A percentile compares a stretch with the other conserved stretches of the same genome.
phyloP scores from a whole-genome alignment of 306 rosid genomes.

The Luffa acutangula region DNA sequence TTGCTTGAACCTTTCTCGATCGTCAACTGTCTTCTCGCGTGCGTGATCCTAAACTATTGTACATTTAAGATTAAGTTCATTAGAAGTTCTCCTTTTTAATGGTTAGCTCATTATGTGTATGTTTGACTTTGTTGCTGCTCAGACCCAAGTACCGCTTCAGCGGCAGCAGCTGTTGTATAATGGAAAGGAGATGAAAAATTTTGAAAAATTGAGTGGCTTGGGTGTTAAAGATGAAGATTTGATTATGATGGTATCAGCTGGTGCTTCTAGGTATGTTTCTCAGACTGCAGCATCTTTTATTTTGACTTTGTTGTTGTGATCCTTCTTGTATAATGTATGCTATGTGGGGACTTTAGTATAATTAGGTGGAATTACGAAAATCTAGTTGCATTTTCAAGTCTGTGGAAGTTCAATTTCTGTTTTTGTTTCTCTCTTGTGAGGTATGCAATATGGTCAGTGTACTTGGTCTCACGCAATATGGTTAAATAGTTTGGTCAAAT shows the following conservation, averaged over 20 bases:
- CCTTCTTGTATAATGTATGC: too few species aligned
- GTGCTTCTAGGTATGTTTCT: conserved; percentile 41
- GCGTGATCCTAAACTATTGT: not conserved
- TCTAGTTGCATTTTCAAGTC: too few species aligned
- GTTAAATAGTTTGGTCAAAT: too few species aligned
- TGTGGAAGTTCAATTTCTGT: too few species aligned
- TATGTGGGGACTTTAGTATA: too few species aligned
- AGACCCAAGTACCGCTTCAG: conserved; percentile 78
- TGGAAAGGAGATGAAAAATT: conserved; percentile 67
- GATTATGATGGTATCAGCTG: conserved; percentile 67
- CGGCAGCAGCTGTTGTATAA: conserved; percentile 76
- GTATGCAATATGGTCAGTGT: too few species aligned
- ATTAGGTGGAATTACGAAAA: too few species aligned
- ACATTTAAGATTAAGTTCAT: not conserved
- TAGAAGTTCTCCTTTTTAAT: not conserved
- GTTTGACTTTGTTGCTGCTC: conserved; percentile 16
- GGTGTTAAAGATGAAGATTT: conserved; percentile 92
- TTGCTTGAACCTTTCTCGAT: too few species aligned
- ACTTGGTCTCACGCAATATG: too few species aligned
- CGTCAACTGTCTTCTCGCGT: too few species aligned
- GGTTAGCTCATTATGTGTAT: conserved; percentile 3
- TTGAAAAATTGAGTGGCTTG: conserved; percentile 55
- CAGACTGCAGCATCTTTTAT: not conserved
- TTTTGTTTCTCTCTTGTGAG: too few species aligned
- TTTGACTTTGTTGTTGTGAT: not conserved